These are phyloP conservation scores for Carex pumila DNA, from an alignment of 176 grass and related monocot species.

Conservation along the genomic window DNA sequence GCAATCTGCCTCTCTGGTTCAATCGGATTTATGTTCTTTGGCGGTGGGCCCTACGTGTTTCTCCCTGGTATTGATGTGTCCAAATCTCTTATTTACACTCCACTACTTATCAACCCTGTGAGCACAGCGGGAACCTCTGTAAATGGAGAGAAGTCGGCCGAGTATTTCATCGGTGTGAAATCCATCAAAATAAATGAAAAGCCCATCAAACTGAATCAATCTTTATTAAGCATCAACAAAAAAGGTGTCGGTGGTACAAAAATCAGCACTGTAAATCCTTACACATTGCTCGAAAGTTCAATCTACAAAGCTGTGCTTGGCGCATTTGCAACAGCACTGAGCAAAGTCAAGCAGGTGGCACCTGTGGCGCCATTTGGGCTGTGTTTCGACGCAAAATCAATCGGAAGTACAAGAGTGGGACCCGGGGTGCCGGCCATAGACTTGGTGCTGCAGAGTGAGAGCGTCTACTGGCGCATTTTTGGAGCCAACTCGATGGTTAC, in stretches of 20 bases:
- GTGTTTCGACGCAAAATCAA: slow-evolving; percentile 49
- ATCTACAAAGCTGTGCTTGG: slow-evolving; percentile 47
- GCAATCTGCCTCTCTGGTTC: slow-evolving; percentile 36
- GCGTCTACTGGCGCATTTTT: slow-evolving; percentile 43
- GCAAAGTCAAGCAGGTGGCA: slow-evolving; percentile 22
- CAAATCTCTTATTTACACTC: slow-evolving; percentile 49
- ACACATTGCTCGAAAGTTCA: slow-evolving; percentile 57
- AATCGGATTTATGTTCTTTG: slow-evolving; percentile 41
- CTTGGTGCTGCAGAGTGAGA: slow-evolving; percentile 44
- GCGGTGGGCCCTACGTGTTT: slow-evolving; percentile 53
- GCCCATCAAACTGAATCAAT: slow-evolving; percentile 41
- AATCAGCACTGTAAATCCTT: slow-evolving; percentile 56
- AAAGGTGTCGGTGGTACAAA: slow-evolving; percentile 55
- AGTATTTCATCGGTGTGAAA: slow-evolving; percentile 71
- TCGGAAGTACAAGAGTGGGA: slow-evolving; percentile 40
- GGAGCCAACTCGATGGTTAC: slow-evolving; percentile 69
- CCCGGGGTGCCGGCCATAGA: slow-evolving; percentile 52
- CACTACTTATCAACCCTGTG: slow-evolving; percentile 57
- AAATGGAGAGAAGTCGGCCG: slow-evolving; percentile 41
- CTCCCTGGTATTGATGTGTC: slow-evolving; percentile 31
- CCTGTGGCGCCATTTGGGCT: slow-evolving; percentile 47
- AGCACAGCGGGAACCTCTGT: slow-evolving; percentile 58
- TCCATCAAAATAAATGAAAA: slow-evolving; percentile 49
- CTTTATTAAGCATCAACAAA: slow-evolving; percentile 44
- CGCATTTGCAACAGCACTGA: slow-evolving; percentile 35